Evolutionary conservation across 306 rosid species (phyloP).

Genomic region (Ziziphus jujuba): DNA sequence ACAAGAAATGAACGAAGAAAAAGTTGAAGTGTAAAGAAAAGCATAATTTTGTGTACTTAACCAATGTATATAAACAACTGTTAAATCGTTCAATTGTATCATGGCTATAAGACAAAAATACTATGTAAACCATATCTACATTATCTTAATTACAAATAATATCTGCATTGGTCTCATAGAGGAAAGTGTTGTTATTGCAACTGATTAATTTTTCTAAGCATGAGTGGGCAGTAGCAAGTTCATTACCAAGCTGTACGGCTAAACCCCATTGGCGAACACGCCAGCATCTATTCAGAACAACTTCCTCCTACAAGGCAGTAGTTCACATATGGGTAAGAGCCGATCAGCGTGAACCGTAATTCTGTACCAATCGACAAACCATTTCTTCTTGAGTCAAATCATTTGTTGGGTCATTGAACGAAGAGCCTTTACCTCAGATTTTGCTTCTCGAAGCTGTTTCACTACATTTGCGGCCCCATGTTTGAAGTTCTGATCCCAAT

Average conservation of each 20-base stretch:
- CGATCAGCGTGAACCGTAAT: constrained; percentile 5
- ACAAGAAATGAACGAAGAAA: neutral
- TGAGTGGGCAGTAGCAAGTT: no score
- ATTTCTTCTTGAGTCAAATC: constrained; percentile 99
- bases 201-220: no score
- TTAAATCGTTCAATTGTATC: neutral
- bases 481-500: constrained; percentile 62
- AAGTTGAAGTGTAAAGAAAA: neutral
- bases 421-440: constrained; percentile 86
- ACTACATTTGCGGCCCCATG: constrained; percentile 71
- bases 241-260: constrained; percentile 82
- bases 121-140: no score
- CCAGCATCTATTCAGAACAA: constrained; percentile 98
- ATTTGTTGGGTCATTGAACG: constrained; percentile 91
- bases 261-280: constrained; percentile 97
- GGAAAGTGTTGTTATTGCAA: no score
- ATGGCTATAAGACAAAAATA: no score
- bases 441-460: constrained; percentile 83
- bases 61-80: neutral
- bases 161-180: no score
- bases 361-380: constrained; percentile 55
- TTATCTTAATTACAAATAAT: no score
- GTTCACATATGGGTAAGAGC: constrained; percentile 9
- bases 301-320: constrained; percentile 70
- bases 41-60: neutral